These are phyloP conservation scores for Sphagnurus paluster DNA, from an alignment of 1,284 basidiomycete species.

Conservation along the genomic window DNA sequence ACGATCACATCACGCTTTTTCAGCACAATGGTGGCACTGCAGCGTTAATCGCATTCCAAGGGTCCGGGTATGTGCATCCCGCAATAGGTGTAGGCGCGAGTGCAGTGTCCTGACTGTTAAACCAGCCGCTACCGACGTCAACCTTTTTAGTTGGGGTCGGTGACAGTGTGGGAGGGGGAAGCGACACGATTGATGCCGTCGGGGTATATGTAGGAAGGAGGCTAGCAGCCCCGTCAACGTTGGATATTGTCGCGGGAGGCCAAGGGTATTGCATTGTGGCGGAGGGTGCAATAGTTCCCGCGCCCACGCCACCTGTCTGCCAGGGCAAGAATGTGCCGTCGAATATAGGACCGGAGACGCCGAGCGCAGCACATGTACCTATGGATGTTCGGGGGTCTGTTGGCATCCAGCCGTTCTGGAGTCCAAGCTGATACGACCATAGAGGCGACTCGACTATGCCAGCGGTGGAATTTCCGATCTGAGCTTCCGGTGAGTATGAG, in stretches of 20 bases:
- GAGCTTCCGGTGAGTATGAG: conserved; percentile 3
- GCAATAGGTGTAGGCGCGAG: conserved; percentile 56
- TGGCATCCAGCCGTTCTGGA: conserved; percentile 80
- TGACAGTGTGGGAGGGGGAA: conserved; percentile 64
- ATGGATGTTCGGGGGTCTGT: conserved; percentile 68
- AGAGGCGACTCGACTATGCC: conserved; percentile 66
- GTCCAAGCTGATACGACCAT: conserved; percentile 84
- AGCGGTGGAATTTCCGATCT: conserved; percentile 69
- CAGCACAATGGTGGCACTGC: conserved; percentile 49
- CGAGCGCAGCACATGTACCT: conserved; percentile 65
- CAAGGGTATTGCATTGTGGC: conserved; percentile 51
- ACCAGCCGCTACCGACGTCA: conserved; percentile 73
- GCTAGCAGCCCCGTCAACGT: conserved; percentile 41
- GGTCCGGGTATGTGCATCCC: conserved; percentile 65
- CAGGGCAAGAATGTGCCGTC: conserved; percentile 61
- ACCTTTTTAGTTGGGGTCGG: conserved; percentile 45
- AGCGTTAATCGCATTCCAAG: conserved; percentile 55
- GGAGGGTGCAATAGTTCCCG: conserved; percentile 56
- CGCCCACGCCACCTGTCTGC: conserved; percentile 78
- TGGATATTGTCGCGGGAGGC: conserved; percentile 55
- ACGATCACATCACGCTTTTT: conserved; percentile 11
- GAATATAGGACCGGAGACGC: conserved; percentile 48
- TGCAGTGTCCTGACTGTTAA: conserved; percentile 55
- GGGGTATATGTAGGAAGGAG: conserved; percentile 68
- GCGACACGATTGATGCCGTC: conserved; percentile 60